phyloP scores from a whole-genome alignment of 2,329 filamentous ascomycete species.

The Penicillium concentricum region DNA sequence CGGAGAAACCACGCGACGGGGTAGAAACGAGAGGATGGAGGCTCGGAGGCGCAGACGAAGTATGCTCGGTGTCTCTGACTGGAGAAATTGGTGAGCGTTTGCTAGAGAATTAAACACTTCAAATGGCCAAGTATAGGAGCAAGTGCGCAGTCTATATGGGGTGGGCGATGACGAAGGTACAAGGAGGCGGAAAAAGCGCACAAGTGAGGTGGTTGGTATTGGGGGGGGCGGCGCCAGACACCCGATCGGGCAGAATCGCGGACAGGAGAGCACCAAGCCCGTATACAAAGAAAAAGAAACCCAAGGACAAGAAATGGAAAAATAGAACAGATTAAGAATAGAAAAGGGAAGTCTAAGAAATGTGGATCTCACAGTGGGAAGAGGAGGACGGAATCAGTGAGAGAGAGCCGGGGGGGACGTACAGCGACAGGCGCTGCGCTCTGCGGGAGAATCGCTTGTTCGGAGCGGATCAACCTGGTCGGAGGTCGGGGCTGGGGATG shows the following conservation, averaged over 20 bases:
- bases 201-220: constrained; percentile 21
- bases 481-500: constrained; percentile 35
- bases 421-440: constrained; percentile 21
- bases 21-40: constrained; percentile 13
- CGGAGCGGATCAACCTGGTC: constrained; percentile 36
- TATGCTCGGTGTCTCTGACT: constrained; percentile 6
- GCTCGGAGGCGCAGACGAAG: constrained; percentile 15
- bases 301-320: constrained; percentile 8
- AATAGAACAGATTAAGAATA: constrained; percentile 10
- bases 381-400: constrained; percentile 17
- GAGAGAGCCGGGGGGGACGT: constrained; percentile 20
- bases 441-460: constrained; percentile 39
- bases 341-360: constrained; percentile 14
- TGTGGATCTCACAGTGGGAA: constrained; percentile 32
- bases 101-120: constrained; percentile 6
- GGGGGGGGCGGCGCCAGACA: constrained; percentile 17
- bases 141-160: constrained; percentile 16
- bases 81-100: constrained; percentile 9
- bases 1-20: constrained; percentile 21
- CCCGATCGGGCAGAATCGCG: constrained; percentile 24
- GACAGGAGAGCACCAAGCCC: constrained; percentile 10
- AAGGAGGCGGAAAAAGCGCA: constrained; percentile 27
- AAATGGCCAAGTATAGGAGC: constrained; percentile 4
- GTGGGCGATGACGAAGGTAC: constrained; percentile 24
- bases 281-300: constrained; percentile 16